These are phyloP conservation scores for Russula griseocarnosa DNA, from an alignment of 768 basidiomycete species.

Conservation along the genomic window DNA sequence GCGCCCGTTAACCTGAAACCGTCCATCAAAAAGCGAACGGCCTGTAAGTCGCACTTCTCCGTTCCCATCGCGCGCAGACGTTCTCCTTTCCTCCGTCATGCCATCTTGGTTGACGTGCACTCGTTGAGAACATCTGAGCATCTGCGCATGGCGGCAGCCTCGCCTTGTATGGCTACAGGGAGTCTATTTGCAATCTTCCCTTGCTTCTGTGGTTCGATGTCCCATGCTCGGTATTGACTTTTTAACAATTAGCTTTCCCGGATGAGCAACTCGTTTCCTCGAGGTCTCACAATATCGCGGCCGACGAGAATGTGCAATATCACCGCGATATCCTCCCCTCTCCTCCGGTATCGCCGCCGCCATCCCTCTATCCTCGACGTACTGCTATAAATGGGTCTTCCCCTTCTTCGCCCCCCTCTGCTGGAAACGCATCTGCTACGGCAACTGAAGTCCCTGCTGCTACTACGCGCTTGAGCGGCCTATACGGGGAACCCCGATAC, in stretches of 20 bases:
- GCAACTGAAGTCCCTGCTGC: not conserved
- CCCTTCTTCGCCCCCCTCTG: not conserved
- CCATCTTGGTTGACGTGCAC: not conserved
- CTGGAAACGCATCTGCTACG: not conserved
- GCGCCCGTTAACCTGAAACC: constrained; percentile 2
- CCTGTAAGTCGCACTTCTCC: constrained; percentile 13
- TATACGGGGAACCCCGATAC: constrained; percentile 9
- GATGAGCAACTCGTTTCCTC: not conserved
- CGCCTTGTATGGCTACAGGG: not conserved
- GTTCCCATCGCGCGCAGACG: not conserved
- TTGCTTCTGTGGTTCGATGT: not conserved
- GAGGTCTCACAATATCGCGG: not conserved
- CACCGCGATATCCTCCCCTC: constrained; percentile 19
- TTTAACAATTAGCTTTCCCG: constrained; percentile 10
- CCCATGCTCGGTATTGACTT: not conserved
- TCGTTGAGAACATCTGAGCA: not conserved
- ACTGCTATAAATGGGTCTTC: constrained; percentile 7
- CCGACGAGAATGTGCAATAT: not conserved
- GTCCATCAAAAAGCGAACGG: not conserved
- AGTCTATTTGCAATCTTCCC: not conserved
- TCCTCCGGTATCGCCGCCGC: constrained; percentile 13
- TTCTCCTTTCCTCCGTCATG: not conserved
- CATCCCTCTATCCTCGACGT: constrained; percentile 1
- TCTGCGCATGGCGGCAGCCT: not conserved
- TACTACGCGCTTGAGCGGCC: not conserved